Evolutionary conservation across 2,329 filamentous ascomycete genomes (phyloP), one percentile per base, ranked within the genome.

Genomic region (Epichloe hybrida): DNA sequence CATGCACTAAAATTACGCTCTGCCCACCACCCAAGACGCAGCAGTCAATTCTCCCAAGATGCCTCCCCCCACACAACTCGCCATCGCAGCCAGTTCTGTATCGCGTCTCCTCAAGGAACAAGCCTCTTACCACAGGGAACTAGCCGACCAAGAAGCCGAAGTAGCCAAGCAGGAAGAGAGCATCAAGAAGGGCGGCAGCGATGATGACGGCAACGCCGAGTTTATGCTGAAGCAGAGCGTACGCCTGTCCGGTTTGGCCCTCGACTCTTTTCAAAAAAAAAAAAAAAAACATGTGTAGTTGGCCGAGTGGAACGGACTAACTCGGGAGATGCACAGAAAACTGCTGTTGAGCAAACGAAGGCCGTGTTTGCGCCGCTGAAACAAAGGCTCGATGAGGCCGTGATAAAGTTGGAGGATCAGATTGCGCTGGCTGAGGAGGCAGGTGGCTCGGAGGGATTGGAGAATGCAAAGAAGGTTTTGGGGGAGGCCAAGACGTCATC

Each of bases 61-160:
- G 89, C 77, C 87, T 3, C 76, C 88, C 76, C 88, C 86, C 43
- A 82, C 83, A 1, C 77, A 83, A 58, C 80, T 96, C 65, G 69
- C 80, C 60, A 93, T 96, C 63, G 82, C 85, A 43, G 93, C 87
- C 23, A 80, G 83, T 54, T 81, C 88, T 20, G 80, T 97, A 58
- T 75, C 79, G 60, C 88, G 93, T 53, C 79, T 97, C 46, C 80
- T 95, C 57, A 96, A 95, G 69, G 93, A 98, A 68, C 88, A 96
- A 67, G 74, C 78, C 39, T 91, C 84, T 60, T 97, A 98, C 71
- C 85, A 90, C 73, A 85, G 85, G 64, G 93, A 98, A 67, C 77
- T 90, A 20, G 72, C 77, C 56, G 74, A 83, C 56, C 90, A 97
- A 65, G 76, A 86, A 59, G 76, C 77, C 54, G 80, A 85, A 51